Conservation (phyloP, 441 rosid species). For the Adansonia grandidieri region DNA sequence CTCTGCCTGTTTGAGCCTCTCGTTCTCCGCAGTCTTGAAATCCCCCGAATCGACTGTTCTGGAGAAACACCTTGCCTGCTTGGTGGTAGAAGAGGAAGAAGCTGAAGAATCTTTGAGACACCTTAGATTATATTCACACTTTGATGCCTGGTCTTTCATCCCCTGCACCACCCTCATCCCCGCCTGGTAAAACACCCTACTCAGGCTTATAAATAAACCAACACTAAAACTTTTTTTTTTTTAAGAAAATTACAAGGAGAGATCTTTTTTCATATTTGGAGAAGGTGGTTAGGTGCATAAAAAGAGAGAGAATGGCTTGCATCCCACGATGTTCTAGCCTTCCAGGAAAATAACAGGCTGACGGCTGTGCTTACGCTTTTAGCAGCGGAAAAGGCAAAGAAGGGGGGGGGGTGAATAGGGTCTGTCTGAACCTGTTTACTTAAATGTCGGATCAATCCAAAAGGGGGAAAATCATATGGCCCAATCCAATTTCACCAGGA, state of each 20-base stretch:
- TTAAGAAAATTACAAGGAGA: no score
- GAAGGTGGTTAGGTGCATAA: no score
- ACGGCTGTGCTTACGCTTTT: no score
- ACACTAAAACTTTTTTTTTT: no score
- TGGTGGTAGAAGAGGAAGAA: slow-evolving; percentile 39
- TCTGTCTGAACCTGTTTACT: background rate
- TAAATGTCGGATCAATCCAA: background rate
- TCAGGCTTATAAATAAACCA: slow-evolving; percentile 33
- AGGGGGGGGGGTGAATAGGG: background rate
- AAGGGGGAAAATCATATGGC: background rate
- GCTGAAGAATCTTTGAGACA: slow-evolving; percentile 48
- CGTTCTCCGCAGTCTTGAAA: slow-evolving; percentile 37
- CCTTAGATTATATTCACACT: slow-evolving; percentile 47
- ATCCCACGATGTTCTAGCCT: background rate
- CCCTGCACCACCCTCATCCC: slow-evolving; percentile 44
- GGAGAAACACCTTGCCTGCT: slow-evolving; percentile 51
- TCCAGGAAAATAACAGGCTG: slow-evolving; percentile 20
- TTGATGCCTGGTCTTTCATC: slow-evolving; percentile 57
- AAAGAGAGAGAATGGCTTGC: background rate
- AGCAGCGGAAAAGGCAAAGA: background rate
- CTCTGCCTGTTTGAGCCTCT: slow-evolving; percentile 59
- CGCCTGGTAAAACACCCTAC: slow-evolving; percentile 42
- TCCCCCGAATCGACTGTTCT: slow-evolving; percentile 45
- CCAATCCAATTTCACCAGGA: background rate
- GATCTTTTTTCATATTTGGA: no score